Evolutionary conservation across 805 yeast genomes (phyloP), one percentile per base, ranked within the genome.

Genomic region (Lachancea sp.): DNA sequence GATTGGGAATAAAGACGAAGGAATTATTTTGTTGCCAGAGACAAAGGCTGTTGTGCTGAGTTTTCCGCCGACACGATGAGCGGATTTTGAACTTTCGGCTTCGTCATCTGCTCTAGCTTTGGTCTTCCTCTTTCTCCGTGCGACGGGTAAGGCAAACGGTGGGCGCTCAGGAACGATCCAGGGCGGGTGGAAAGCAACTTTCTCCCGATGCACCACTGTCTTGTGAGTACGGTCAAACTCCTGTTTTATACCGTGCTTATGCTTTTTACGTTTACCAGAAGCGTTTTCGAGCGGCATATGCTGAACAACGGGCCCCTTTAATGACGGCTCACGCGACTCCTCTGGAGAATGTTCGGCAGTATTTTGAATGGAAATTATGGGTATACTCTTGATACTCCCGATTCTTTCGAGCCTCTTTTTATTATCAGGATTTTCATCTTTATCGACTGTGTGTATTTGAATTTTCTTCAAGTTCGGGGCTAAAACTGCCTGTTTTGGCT

Each of bases 131-230:
- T 43, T 54, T 39, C 57, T 51, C 32, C 56, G 50, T 2, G 62
- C 63, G 8, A 54, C 45, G 6, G 65, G 63, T 29, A 61, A 39
- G 1, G 56, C 49, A 31, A 46, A 36, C n/a, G 65, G 65, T 8
- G 63, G 63, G 43, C 50, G 46, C 3, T 22, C 20, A 2, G 65
- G 65, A 12, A 61, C 17, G 6, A 20, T 29, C 65, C 65, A 61
- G 12, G 65, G 65, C 8, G 65, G 63, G 45, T 61, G 65, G 21
- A 60, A 54, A 21, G 44, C 41, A 21, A 49, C 38, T 31, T 55
- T 58, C 37, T 61, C 65, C 30, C 54, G 54, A 25, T 48, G 52
- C 9, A 58, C 49, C 4, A 56, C 52, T 1, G 64, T 58, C 38
- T 53, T 56, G 1, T 42, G 38, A 12, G 38, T 25, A n/a, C 49